phyloP scores from a whole-genome alignment of 495 filamentous ascomycete species.

The Penicillium mononematosum region DNA sequence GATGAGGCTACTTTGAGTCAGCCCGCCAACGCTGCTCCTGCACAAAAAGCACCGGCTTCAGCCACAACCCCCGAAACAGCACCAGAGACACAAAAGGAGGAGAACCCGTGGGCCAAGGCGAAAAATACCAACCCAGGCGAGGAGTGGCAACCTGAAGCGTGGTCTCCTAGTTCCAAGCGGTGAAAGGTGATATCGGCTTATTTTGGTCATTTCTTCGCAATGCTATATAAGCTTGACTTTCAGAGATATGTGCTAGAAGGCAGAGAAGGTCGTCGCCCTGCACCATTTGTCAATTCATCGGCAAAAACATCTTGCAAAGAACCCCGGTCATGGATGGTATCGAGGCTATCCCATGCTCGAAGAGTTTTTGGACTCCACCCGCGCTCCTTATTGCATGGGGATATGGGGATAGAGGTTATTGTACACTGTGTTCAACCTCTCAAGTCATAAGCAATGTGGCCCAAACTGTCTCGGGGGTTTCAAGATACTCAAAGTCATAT shows the following conservation, averaged over 20 bases:
- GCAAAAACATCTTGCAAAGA: background rate
- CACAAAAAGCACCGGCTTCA: conserved; percentile 17
- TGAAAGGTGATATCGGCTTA: conserved; percentile 21
- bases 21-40: conserved; percentile 3
- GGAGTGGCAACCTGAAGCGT: conserved; percentile 73
- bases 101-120: conserved; percentile 62
- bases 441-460: background rate
- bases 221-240: background rate
- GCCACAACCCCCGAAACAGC: conserved; percentile 2
- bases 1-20: conserved; percentile 34
- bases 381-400: background rate
- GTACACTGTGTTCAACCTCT: background rate
- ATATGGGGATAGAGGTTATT: background rate
- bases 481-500: background rate
- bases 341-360: background rate
- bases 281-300: background rate
- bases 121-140: conserved; percentile 56
- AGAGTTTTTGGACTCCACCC: background rate
- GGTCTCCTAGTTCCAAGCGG: conserved; percentile 50
- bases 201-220: background rate
- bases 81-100: conserved; percentile 26
- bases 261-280: background rate
- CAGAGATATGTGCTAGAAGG: background rate
- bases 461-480: background rate
- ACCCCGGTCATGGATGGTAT: background rate